phyloP scores from a whole-genome alignment of 345 rosid genomes.

The Heritiera fomes region DNA sequence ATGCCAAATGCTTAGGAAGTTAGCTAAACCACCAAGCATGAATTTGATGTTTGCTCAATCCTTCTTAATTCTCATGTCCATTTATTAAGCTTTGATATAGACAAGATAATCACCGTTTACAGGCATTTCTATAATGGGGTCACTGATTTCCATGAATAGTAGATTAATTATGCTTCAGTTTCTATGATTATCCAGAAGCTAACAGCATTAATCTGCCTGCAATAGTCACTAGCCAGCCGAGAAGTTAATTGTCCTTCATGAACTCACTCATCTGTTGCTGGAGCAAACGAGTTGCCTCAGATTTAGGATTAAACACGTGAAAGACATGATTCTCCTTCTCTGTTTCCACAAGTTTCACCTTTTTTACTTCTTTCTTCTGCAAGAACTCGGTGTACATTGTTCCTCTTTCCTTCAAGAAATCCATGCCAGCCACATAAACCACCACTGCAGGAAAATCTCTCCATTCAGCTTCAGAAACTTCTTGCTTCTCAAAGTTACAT shows the following conservation, averaged over 20 bases:
- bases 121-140: not conserved
- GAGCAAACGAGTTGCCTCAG: conserved; percentile 49
- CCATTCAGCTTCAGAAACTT: conserved; percentile 42
- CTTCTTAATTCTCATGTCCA: not conserved
- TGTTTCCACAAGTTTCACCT: conserved; percentile 44
- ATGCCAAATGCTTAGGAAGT: not conserved
- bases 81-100: not conserved
- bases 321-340: conserved; percentile 47
- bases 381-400: conserved; percentile 47
- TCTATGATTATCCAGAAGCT: not conserved
- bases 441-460: conserved; percentile 41
- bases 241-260: conserved; percentile 31
- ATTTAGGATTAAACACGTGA: conserved; percentile 51
- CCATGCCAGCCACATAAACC: conserved; percentile 57
- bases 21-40: not conserved
- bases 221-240: not conserved
- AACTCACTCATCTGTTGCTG: conserved; percentile 53
- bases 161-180: conserved; percentile 3
- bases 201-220: conserved; percentile 6
- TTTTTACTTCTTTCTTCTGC: conserved; percentile 42
- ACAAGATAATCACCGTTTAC: not conserved
- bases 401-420: conserved; percentile 69
- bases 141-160: not conserved
- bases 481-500: conserved; percentile 49
- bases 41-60: conserved; percentile 3